These are phyloP conservation scores for Bromus sterilis DNA, from an alignment of 176 grass and related monocot genomes.

Conservation along the genomic window DNA sequence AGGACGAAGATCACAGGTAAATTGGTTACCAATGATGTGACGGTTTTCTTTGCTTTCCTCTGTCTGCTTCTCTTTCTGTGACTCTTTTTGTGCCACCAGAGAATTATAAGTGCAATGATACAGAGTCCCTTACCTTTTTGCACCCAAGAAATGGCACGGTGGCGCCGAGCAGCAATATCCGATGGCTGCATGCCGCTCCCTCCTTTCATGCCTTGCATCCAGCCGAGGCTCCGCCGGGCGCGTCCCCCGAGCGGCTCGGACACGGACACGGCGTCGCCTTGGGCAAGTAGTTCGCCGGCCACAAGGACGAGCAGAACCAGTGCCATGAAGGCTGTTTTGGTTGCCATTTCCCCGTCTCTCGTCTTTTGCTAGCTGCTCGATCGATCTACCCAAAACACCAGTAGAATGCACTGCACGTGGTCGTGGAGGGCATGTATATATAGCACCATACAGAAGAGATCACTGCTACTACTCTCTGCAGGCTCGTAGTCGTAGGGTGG, in stretches of 20 bases:
- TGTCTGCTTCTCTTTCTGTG: no score
- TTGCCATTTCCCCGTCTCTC: background rate
- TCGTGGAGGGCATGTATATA: background rate
- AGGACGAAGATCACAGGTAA: no score
- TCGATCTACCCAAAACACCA: background rate
- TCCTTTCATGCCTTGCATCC: conserved; percentile 11
- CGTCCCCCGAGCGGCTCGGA: background rate
- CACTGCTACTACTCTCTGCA: no score
- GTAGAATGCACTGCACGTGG: background rate
- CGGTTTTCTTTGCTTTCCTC: no score
- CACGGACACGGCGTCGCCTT: background rate
- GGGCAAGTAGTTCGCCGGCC: background rate
- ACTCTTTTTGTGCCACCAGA: no score
- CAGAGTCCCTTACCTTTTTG: background rate
- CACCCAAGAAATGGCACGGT: background rate
- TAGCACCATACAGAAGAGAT: no score
- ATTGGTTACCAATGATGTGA: no score
- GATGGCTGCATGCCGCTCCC: conserved; percentile 6
- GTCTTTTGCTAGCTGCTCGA: background rate
- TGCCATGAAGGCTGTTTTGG: background rate
- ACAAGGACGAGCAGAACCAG: background rate
- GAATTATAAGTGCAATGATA: no score
- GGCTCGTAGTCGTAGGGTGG: no score
- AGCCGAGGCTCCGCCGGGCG: background rate
- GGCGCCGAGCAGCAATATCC: background rate